A percentile compares a stretch with the other conserved stretches of the same genome.
These are phyloP conservation scores for Penicillium sp. DNA, from an alignment of 2,329 filamentous ascomycete species.

Conservation along the genomic window DNA sequence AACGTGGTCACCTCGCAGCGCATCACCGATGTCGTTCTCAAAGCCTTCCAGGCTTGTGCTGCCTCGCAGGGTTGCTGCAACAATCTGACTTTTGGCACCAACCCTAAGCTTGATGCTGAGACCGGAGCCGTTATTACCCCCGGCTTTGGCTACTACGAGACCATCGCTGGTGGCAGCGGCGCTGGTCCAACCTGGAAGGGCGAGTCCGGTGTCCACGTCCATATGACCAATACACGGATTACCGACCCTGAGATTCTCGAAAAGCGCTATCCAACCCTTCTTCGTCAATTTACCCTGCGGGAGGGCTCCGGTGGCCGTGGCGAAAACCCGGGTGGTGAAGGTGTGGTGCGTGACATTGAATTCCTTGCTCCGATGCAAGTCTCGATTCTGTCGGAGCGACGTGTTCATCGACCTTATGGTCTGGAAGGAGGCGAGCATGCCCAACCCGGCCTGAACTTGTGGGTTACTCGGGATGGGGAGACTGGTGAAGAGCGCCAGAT, in stretches of 20 bases:
- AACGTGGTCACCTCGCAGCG: constrained; percentile 76
- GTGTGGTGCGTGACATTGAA: constrained; percentile 75
- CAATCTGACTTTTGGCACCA: constrained; percentile 73
- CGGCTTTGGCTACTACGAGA: constrained; percentile 85
- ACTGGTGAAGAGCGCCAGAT: constrained; percentile 48
- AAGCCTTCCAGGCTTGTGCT: constrained; percentile 72
- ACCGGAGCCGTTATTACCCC: constrained; percentile 52
- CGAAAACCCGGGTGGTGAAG: constrained; percentile 66
- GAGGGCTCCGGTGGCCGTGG: constrained; percentile 61
- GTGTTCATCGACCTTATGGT: constrained; percentile 75
- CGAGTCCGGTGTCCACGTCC: constrained; percentile 70
- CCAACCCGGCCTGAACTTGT: constrained; percentile 74
- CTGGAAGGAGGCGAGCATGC: constrained; percentile 77
- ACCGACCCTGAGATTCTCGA: constrained; percentile 80
- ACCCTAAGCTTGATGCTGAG: constrained; percentile 60
- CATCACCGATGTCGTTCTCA: constrained; percentile 76
- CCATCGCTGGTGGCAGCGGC: constrained; percentile 73
- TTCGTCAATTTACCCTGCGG: constrained; percentile 66
- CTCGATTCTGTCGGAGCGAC: constrained; percentile 69
- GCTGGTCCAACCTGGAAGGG: constrained; percentile 72
- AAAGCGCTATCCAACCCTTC: constrained; percentile 68
- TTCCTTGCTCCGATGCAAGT: constrained; percentile 76
- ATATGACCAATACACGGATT: constrained; percentile 86
- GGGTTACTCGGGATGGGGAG: constrained; percentile 69
- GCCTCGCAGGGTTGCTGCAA: constrained; percentile 77